Evolutionary conservation across 192 early-diverging fungal genomes (phyloP), one percentile per base, ranked within the genome.

Genomic region (Jimgerdemannia flammicorona): DNA sequence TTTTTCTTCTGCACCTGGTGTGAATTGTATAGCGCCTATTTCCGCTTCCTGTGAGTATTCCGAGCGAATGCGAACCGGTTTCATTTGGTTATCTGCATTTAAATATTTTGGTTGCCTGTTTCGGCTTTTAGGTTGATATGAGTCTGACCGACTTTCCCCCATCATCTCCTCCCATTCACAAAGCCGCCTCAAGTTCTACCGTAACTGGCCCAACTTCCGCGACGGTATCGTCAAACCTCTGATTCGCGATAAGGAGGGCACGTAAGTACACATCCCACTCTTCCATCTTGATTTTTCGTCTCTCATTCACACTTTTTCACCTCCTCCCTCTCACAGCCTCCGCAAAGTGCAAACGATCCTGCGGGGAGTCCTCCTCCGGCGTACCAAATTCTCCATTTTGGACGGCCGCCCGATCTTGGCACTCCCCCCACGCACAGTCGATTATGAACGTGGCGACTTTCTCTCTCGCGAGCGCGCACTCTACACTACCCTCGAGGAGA

Each of bases 361-460:
- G 6, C 49, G 49, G 8, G 49, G 49, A 6, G 49, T 91, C 14
- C 82, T 83, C 71, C 74, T 96, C 17, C 85, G 93, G 8, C 86
- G 93, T 17, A 90, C 85, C 3, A 96, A 96, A 74, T 84, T 73
- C 4, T 77, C 81, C 10, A 76, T 43, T 29, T 72, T 94, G 2
- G 89, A 94, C 69, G 91, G 89, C 29, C 87, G 83, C 43, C 91
- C 91, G 18, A 86, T 95, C 68, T 72, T 95, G 0, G 74, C 84
- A 0, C 84, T 96, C 3, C 92, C 93, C 0, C 80, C 70, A 0
- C 82, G 88, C 3, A 83, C 81, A 44, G 87, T 91, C 2, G 65
- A 86, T n/a, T 75, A 81, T 64, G 84, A 81, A 0, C 72, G 79
- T 6, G 80, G 83, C 10, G 80, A 83, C 1, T 90, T 91, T 72